Evolutionary conservation across 352 stramenopile species (phyloP), one percentile per base, ranked within the genome.

Genomic region (Plasmopara viticola): DNA sequence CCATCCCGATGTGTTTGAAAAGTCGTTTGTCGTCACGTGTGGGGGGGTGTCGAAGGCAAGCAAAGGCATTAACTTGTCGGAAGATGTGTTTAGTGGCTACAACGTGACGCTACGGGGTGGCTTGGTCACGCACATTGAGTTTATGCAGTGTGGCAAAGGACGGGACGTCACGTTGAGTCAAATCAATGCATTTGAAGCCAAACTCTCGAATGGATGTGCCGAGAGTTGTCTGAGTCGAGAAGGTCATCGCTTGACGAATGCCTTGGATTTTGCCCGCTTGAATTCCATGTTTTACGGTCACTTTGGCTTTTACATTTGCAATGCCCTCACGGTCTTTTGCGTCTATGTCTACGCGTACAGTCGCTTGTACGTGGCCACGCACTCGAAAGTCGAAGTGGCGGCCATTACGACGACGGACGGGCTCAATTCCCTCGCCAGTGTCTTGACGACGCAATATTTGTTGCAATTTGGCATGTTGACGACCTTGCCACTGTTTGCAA

Each of bases 51-150:
- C 84, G 3, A 95, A 95, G 59, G 82, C 84, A 2, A 91, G 76
- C 56, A 90, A 92, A 59, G 84, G 84, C 15, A 91, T 95, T 62
- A 93, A 95, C 44, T 40, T 95, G 53, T 93, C 82, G 20, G 84
- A 95, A 65, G 84, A 95, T 68, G 81, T 95, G n/a, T 95, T 95
- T 44, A 88, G 78, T 50, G 84, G 84, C 20, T 95, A 91, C 61
- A 91, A 91, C 30, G 78, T 87, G 20, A 88, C 80, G 4, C 64
- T 95, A 33, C 80, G 84, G 9, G 84, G 84, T 5, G 84, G 84
- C 1, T 58, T 89, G 28, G 80, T 93, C 37, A 89, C 79, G 0
- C 84, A 95, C 45, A 70, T 90, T 10, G 84, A 95, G 62, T 93
- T 92, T 44, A 93, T 93, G 78, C 84, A 95, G 60, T 94, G 84